Base-by-base conservation (phyloP, 257 asterid genomes). In the Datura wrightii region DNA sequence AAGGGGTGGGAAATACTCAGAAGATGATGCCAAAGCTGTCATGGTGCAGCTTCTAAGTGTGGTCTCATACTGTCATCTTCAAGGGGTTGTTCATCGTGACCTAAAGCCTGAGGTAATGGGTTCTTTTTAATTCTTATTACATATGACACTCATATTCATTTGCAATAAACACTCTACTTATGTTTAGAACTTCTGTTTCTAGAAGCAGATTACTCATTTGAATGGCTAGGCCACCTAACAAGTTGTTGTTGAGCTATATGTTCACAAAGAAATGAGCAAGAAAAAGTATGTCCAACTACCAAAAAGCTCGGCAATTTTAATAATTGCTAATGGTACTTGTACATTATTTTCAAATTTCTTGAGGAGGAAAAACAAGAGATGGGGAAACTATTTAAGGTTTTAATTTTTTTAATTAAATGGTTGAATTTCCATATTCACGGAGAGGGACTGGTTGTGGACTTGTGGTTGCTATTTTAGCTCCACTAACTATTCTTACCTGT, bases 41-140 rank as follows among this genome's bases (percentile, higher is more conserved):
- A 89, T 93, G 95, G 89, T 88, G 52, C 97, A 93, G 84, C 91
- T 93, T 83, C 86, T 93, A 82, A 88, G 89, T 36, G 93, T 93
- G 81, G 93, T 90, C 52, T 92, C 98, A 5, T 93, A 93, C 84
- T 95, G 97, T 88, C 99, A 95, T 90, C 93, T 92, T 80, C 99
- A 95, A 85, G 98, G 98, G 4, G 93, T 93, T 72, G 94, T 93
- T 80, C 97, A 93, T 85, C 97, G 97, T 66, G 97, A 91, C 90
- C 70, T 93, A 86, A 92, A 93, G 86, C 97, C 97, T 52, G 97
- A 92, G 95, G 95, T 92, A 84, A 54, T 52, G 46, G 58, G 14
- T 52, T 14, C 42, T 31, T 46, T 69, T 31, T 24, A 48, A 46
- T 14, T n/a, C 18, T 63, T 63, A 63, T 63, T 48, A 31, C 42